Conservation (phyloP, 2,329 filamentous ascomycete genomes). For the Paecilomyces fulvus region DNA sequence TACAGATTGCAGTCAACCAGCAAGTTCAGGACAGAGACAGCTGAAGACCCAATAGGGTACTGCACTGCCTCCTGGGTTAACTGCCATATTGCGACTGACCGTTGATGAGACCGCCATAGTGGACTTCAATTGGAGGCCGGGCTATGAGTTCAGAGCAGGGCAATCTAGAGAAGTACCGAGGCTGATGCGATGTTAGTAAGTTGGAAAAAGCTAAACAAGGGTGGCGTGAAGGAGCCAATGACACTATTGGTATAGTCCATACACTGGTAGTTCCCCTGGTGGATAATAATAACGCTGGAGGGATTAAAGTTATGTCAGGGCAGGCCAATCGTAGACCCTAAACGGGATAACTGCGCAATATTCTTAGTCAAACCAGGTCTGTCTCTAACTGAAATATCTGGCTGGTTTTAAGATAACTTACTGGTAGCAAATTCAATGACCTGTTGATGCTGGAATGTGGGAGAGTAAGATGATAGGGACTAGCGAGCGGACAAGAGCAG, state of each 20-base stretch:
- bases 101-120: neutral
- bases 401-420: neutral
- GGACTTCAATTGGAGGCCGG: neutral
- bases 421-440: neutral
- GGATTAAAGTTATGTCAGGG: neutral
- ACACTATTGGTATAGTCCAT: neutral
- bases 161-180: neutral
- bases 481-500: neutral
- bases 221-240: neutral
- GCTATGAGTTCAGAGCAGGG: neutral
- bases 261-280: neutral
- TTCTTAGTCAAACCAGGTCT: neutral
- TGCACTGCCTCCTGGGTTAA: neutral
- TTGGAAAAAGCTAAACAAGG: neutral
- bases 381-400: neutral
- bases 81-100: neutral
- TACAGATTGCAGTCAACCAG: conserved; percentile 8
- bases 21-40: neutral
- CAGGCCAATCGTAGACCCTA: neutral
- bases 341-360: neutral
- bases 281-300: neutral
- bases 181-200: neutral
- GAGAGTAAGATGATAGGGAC: neutral
- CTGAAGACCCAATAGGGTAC: neutral
- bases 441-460: neutral